These are phyloP conservation scores for Golubevia sp. DNA, from an alignment of 1,284 basidiomycete species.

Conservation along the genomic window DNA sequence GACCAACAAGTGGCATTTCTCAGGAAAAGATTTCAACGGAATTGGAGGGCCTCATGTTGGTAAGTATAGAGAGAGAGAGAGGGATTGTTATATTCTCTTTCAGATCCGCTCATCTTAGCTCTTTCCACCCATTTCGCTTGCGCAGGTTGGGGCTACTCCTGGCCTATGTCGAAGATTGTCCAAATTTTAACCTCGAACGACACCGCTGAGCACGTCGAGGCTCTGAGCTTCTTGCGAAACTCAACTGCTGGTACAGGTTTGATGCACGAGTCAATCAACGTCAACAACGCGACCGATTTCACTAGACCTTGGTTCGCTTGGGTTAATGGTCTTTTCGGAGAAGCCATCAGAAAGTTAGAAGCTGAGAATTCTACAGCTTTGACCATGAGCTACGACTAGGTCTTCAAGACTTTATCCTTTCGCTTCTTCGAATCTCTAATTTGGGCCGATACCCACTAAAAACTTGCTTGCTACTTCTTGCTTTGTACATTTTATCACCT, in stretches of 20 bases:
- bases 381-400: not conserved
- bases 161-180: conserved; percentile 40
- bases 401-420: too few relatives aligned
- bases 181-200: conserved; percentile 38
- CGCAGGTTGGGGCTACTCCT: conserved; percentile 35
- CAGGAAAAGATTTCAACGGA: conserved; percentile 20
- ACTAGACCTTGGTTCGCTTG: conserved; percentile 30
- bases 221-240: conserved; percentile 24
- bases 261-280: conserved; percentile 45
- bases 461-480: too few relatives aligned
- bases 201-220: conserved; percentile 23
- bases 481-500: too few relatives aligned
- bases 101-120: too few relatives aligned
- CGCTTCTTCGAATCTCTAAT: too few relatives aligned
- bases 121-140: too few relatives aligned
- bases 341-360: conserved; percentile 24
- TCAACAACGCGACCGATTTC: conserved; percentile 32
- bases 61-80: too few relatives aligned
- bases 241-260: conserved; percentile 41
- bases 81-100: conserved; percentile 7
- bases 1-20: conserved; percentile 42
- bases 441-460: too few relatives aligned
- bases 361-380: conserved; percentile 22
- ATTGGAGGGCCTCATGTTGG: conserved; percentile 46
- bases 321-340: conserved; percentile 29